phyloP scores from a whole-genome alignment of 2,329 filamentous ascomycete species.

The Torrubiellomyces zombiae region DNA sequence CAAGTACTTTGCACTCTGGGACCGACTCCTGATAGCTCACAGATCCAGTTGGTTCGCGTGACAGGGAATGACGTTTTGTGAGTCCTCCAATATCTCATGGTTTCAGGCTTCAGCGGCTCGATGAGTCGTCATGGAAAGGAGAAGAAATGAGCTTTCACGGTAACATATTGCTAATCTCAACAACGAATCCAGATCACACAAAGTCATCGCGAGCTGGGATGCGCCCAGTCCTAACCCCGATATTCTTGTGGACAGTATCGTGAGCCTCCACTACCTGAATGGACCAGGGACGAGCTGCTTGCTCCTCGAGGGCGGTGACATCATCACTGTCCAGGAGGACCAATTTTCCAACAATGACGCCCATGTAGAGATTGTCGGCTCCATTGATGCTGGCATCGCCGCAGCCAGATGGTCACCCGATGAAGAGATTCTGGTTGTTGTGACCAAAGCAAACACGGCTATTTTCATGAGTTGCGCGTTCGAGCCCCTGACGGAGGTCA shows the following conservation, averaged over 20 bases:
- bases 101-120: not conserved
- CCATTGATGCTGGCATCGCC: constrained; percentile 79
- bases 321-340: constrained; percentile 64
- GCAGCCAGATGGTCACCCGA: constrained; percentile 90
- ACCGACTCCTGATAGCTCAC: constrained; percentile 50
- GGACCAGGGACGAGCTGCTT: constrained; percentile 66
- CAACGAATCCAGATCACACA: constrained; percentile 16
- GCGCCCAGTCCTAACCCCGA: constrained; percentile 66
- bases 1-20: constrained; percentile 73
- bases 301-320: constrained; percentile 79
- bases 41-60: constrained; percentile 54
- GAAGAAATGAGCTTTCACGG: no score
- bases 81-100: constrained; percentile 1
- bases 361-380: constrained; percentile 87
- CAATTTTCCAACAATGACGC: constrained; percentile 37
- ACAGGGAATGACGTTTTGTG: constrained; percentile 21
- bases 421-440: constrained; percentile 74
- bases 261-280: constrained; percentile 71
- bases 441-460: constrained; percentile 62
- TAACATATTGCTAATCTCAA: no score
- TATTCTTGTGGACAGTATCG: constrained; percentile 55
- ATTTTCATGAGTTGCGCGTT: constrained; percentile 89
- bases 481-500: constrained; percentile 62
- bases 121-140: not conserved
- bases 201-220: constrained; percentile 68